phyloP scores from a whole-genome alignment of 441 rosid genomes.

The Omphalea diandra region DNA sequence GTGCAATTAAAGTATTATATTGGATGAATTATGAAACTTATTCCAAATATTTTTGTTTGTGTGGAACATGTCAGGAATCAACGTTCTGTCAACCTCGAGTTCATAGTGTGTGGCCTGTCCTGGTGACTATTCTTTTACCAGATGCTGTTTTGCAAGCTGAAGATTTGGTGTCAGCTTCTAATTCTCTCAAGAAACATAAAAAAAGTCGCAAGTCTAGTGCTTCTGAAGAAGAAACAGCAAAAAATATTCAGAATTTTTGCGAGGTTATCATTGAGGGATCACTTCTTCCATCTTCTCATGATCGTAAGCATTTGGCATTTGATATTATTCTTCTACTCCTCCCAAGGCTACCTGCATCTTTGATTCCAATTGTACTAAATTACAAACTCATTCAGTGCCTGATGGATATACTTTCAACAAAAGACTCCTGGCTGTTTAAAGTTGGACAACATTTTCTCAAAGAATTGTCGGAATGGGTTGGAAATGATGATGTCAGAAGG shows the following conservation, averaged over 20 bases:
- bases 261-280: conserved; percentile 68
- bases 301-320: conserved; percentile 87
- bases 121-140: conserved; percentile 74
- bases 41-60: conserved; percentile 14
- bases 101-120: conserved; percentile 80
- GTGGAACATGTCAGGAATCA: conserved; percentile 68
- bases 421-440: conserved; percentile 91
- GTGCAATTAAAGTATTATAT: background rate
- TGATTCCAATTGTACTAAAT: conserved; percentile 59
- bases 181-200: conserved; percentile 78
- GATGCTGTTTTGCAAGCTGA: conserved; percentile 62
- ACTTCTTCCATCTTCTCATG: conserved; percentile 86
- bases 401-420: conserved; percentile 80
- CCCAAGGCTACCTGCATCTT: conserved; percentile 77
- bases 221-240: conserved; percentile 72
- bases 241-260: conserved; percentile 54
- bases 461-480: conserved; percentile 73
- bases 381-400: conserved; percentile 84
- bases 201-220: conserved; percentile 70
- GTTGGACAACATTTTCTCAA: conserved; percentile 77
- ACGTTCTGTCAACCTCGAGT: conserved; percentile 97
- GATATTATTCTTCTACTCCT: conserved; percentile 76
- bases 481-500: conserved; percentile 75
- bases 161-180: conserved; percentile 55
- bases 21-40: background rate